These are phyloP conservation scores for Cyclocybe cylindracea DNA, from an alignment of 768 basidiomycete species.

Conservation along the genomic window DNA sequence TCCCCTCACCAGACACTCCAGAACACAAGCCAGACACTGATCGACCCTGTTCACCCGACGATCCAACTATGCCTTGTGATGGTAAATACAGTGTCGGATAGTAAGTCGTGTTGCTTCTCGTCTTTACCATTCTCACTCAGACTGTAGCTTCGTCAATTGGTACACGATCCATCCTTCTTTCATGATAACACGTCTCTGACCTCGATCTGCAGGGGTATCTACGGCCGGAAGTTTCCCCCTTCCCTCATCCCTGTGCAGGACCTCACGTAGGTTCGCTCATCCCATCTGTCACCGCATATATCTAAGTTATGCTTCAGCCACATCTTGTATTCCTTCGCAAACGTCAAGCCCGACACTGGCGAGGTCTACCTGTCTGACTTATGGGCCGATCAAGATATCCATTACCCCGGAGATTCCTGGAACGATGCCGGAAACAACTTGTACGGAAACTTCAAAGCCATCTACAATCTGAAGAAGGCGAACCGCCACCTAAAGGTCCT, in stretches of 20 bases:
- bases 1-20: conserved; percentile 6
- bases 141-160: conserved; percentile 76
- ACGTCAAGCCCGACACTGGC: conserved; percentile 79
- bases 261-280: conserved; percentile 66
- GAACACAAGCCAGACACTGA: conserved; percentile 11
- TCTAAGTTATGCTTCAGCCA: conserved; percentile 48
- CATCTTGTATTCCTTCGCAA: conserved; percentile 92
- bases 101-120: conserved; percentile 41
- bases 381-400: conserved; percentile 98
- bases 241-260: conserved; percentile 77
- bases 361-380: conserved; percentile 86
- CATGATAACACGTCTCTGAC: neutral
- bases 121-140: conserved; percentile 7
- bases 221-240: conserved; percentile 88
- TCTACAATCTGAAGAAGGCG: conserved; percentile 86
- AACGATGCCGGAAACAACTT: conserved; percentile 87
- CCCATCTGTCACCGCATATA: conserved; percentile 7
- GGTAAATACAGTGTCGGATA: conserved; percentile 83
- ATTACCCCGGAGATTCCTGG: conserved; percentile 95
- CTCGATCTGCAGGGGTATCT: conserved; percentile 70
- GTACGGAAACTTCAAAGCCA: conserved; percentile 93
- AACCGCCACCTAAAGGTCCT: conserved; percentile 79
- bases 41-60: conserved; percentile 10
- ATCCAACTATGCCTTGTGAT: conserved; percentile 34
- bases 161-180: conserved; percentile 21